Base-by-base conservation (phyloP, 768 basidiomycete species). In the Cubamyces sp. region DNA sequence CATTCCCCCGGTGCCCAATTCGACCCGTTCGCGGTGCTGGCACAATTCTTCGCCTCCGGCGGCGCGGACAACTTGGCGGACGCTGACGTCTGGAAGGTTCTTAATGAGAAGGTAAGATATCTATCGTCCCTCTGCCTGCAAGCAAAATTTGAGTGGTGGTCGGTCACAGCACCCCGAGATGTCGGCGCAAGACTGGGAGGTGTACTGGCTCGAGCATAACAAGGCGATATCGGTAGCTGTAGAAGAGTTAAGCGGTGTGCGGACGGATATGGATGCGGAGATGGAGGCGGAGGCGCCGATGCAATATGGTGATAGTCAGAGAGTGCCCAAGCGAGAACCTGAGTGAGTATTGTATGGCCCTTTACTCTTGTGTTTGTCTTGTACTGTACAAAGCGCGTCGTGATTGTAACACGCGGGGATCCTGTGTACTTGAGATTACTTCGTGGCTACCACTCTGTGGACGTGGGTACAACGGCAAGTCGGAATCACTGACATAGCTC, bases 41-140 rank as follows among this genome's bases (percentile, higher is more conserved):
- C 82, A 7, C 70, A 72, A 11, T 90, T 87, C 66, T 86, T 90
- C 66, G 82, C 81, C 12, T 77, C 74, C 4, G 78, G 79, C 12
- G 82, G 80, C 42, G 81, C 81, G 12, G 79, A 82, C 4, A 79
- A 81, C 1, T 75, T 78, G 8, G 71, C 74, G 4, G 80, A 81
- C n/a, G 75, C 75, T 23, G 74, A 78, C n/a, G 74, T 86, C 37
- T 90, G 86, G 84, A 75, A 72, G 49, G 75, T 71, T 43, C 70
- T 91, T 46, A 75, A 76, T 43, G 69, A 71, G 54, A 73, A 81
- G 75, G 88, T 85, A 62, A 15, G 51, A 11, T 12, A 5, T 14
- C n/a, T 9, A 11, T 19, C n/a, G 14, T 5, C 14, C 16, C 19
- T 26, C 14, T 16, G 26, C 39, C 5, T 41, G 3, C 14, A n/a